A percentile compares a stretch with the other conserved stretches of the same genome.
Evolutionary conservation across 208 protist genomes (phyloP).

Genomic region (Vickermania ingenoplastis): DNA sequence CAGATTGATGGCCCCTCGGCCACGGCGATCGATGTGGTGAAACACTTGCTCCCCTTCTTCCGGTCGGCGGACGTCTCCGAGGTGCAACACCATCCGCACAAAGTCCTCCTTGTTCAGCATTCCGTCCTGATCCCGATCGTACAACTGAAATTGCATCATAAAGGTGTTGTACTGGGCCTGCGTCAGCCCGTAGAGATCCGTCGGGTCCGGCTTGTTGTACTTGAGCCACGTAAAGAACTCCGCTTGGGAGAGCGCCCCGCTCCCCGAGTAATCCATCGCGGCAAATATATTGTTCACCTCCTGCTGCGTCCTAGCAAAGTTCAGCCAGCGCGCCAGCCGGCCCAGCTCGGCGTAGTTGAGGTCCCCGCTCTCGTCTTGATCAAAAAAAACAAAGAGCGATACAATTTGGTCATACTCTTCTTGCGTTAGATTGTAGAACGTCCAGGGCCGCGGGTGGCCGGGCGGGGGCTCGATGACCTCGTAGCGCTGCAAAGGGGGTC

Average conservation of each 20-base stretch:
- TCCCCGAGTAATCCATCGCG: conserved; percentile 62
- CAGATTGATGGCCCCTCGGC: conserved; percentile 37
- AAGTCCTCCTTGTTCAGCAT: conserved; percentile 53
- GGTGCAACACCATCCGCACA: conserved; percentile 25
- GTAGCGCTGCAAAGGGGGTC: conserved; percentile 8
- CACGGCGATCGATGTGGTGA: conserved; percentile 37
- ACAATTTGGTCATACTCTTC: conserved; percentile 79
- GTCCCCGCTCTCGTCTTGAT: conserved; percentile 51
- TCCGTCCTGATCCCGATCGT: conserved; percentile 66
- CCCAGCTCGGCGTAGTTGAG: conserved; percentile 43
- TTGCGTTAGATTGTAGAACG: conserved; percentile 44
- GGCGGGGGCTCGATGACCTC: conserved; percentile 30
- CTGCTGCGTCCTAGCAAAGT: conserved; percentile 49
- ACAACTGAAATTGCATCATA: conserved; percentile 82
- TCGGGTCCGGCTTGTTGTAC: conserved; percentile 67
- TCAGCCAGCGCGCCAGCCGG: conserved; percentile 69
- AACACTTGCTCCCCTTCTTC: conserved; percentile 34
- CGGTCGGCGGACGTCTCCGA: conserved; percentile 33
- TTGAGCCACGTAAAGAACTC: conserved; percentile 72
- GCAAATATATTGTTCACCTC: conserved; percentile 71
- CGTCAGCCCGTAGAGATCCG: conserved; percentile 59
- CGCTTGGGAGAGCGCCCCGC: conserved; percentile 38
- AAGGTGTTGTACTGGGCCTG: conserved; percentile 78
- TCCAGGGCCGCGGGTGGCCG: conserved; percentile 28
- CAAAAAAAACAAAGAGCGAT: conserved; percentile 78